Evolutionary conservation across 768 basidiomycete species (phyloP), one percentile per base, ranked within the genome.

Genomic region (Lactarius psammicola): DNA sequence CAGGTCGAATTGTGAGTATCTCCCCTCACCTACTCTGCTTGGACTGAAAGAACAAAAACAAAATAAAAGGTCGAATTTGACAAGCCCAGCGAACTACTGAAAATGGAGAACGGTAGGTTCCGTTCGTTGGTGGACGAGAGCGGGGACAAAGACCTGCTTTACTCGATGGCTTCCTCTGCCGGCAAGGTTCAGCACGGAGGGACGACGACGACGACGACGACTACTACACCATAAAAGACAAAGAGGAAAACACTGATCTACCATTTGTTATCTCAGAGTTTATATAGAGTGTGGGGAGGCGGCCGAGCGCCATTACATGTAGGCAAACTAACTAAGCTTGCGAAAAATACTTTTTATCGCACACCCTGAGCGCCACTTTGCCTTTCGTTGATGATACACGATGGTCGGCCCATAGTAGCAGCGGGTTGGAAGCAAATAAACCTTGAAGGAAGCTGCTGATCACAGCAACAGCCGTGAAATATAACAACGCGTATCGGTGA

Each of bases 31-130:
- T 30, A 2, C 20, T 13, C 31, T 33, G 9, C 18, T 56, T 18
- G 6, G 4, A 56, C 30, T 33, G 3, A 10, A 20, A 20, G 15
- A 18, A 56, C 1, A 0, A 2, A 17, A 56, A 33, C 3, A 15
- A 15, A 4, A 17, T 17, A 10, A 56, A 10, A 72, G 69, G 74
- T 81, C 49, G 82, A 85, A 68, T 84, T 78, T 60, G 85, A 82
- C 66, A 75, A 75, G 26, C 85, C 85, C 0, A 73, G 71, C 23
- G 73, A 71, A 18, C 72, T 85, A 54, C 74, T 83, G 40, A 68
- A 69, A 44, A 78, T 76, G 15, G 73, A 80, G 66, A 74, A 71
- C 8, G 71, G 79, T 13, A 59, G 68, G 40, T 72, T 80, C 42
- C 75, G 76, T 20, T 71, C 77, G 20, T 65, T 80, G 33, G 79